Evolutionary conservation across 805 yeast genomes (phyloP).

Genomic region (Saturnispora gosingensis): DNA sequence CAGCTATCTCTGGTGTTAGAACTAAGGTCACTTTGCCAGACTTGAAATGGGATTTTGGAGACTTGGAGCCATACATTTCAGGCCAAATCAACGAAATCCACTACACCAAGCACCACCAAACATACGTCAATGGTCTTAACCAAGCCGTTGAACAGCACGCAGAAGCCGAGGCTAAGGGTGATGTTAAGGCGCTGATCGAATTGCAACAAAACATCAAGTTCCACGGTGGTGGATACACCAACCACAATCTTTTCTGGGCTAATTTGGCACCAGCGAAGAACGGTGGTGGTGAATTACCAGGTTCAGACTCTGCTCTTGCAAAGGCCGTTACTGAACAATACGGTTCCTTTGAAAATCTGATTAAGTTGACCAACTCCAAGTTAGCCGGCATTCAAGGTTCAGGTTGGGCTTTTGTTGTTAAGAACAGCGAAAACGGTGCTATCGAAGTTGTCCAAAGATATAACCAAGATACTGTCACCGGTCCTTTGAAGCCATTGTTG

Average conservation of each 20-base stretch:
- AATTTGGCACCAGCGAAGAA: constrained; percentile 66
- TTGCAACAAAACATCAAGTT: constrained; percentile 73
- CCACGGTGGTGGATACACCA: constrained; percentile 87
- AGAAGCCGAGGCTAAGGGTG: constrained; percentile 53
- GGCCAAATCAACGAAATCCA: constrained; percentile 82
- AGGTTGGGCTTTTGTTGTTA: constrained; percentile 90
- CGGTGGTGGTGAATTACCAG: constrained; percentile 70
- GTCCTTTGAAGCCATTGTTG: constrained; percentile 60
- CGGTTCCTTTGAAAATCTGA: constrained; percentile 66
- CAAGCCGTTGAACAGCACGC: constrained; percentile 63
- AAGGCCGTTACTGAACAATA: constrained; percentile 53
- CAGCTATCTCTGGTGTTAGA: constrained; percentile 30
- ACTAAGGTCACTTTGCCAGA: constrained; percentile 72
- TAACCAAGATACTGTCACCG: constrained; percentile 81
- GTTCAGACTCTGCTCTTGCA: constrained; percentile 45
- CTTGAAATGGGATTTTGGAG: constrained; percentile 74
- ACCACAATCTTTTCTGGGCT: constrained; percentile 84
- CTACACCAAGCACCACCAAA: constrained; percentile 86
- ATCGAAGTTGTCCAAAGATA: constrained; percentile 72
- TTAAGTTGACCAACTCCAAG: constrained; percentile 51
- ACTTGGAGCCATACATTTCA: constrained; percentile 77
- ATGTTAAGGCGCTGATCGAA: constrained; percentile 48
- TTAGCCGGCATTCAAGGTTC: constrained; percentile 90
- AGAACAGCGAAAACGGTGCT: constrained; percentile 65
- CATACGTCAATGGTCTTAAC: constrained; percentile 82